Conservation (phyloP, 495 filamentous ascomycete genomes). For the Hypomontagnella monticulosa region DNA sequence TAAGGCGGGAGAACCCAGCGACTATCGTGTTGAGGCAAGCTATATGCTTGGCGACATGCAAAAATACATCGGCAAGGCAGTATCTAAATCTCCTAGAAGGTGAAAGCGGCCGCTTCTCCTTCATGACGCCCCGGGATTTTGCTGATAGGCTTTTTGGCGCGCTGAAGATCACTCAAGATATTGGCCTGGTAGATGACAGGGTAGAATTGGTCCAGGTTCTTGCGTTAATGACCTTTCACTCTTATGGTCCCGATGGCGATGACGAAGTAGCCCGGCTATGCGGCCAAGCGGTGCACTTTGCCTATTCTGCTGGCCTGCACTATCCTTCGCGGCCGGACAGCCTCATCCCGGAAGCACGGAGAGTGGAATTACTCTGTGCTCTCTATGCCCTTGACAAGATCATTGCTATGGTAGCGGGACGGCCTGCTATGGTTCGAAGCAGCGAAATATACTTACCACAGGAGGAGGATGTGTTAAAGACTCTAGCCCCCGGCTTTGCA, state of each 20-base stretch:
- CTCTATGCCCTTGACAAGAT: slow-evolving; percentile 70
- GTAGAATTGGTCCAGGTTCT: slow-evolving; percentile 45
- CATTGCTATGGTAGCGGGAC: slow-evolving; percentile 64
- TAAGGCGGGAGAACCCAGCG: slow-evolving; percentile 20
- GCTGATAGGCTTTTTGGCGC: slow-evolving; percentile 43
- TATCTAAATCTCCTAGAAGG: slow-evolving; percentile 43
- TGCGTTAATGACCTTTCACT: slow-evolving; percentile 44
- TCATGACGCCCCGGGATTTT: slow-evolving; percentile 36
- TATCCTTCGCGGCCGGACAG: slow-evolving; percentile 43
- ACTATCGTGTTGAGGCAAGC: slow-evolving; percentile 43
- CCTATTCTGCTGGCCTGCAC: slow-evolving; percentile 66
- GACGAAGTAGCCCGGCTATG: slow-evolving; percentile 37
- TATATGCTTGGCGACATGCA: slow-evolving; percentile 53
- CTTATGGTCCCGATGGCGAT: slow-evolving; percentile 42
- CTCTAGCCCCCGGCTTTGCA: slow-evolving; percentile 32
- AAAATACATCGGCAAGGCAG: slow-evolving; percentile 46
- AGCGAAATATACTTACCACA: slow-evolving; percentile 63
- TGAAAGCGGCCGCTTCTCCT: neutral
- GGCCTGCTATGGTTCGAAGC: slow-evolving; percentile 63
- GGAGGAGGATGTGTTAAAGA: slow-evolving; percentile 49
- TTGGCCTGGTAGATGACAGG: slow-evolving; percentile 44
- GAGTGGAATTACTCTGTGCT: slow-evolving; percentile 61
- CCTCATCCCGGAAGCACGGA: slow-evolving; percentile 23
- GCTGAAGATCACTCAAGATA: slow-evolving; percentile 44
- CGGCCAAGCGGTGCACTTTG: slow-evolving; percentile 53